Conservation (phyloP, 2,329 filamentous ascomycete genomes). For the Botrytis medusae region DNA sequence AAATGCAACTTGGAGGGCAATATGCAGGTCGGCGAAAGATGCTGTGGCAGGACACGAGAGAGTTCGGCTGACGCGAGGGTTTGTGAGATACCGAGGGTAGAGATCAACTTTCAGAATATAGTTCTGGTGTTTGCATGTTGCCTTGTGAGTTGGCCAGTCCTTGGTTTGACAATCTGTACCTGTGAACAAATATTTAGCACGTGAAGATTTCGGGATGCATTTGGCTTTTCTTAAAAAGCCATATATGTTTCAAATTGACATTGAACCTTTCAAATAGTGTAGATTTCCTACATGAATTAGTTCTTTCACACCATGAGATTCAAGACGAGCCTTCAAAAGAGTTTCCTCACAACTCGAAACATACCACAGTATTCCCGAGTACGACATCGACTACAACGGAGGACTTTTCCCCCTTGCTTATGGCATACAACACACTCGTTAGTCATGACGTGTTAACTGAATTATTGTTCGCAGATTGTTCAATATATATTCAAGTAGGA, state of each 20-base stretch:
- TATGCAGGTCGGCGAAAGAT: slow-evolving; percentile 22
- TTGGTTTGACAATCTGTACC: neutral
- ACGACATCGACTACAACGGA: neutral
- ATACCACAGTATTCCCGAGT: neutral
- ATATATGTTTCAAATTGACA: neutral
- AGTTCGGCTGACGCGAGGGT: slow-evolving; percentile 23
- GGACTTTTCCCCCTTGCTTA: neutral
- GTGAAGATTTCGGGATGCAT: too few relatives aligned
- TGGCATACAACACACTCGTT: neutral
- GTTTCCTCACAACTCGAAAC: neutral
- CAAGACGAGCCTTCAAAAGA: neutral
- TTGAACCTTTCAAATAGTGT: neutral
- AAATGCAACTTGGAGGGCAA: slow-evolving; percentile 22
- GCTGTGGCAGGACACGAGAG: slow-evolving; percentile 24
- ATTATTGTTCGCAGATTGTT: too few relatives aligned
- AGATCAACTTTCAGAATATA: slow-evolving; percentile 24
- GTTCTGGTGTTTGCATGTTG: neutral
- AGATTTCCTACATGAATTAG: neutral
- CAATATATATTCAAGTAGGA: neutral
- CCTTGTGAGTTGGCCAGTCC: neutral
- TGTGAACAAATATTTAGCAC: neutral
- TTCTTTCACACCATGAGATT: too few relatives aligned
- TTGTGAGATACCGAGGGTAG: slow-evolving; percentile 19
- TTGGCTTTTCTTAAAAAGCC: neutral
- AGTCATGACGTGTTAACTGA: neutral